Evolutionary conservation across 768 basidiomycete genomes (phyloP).

Genomic region (Rhizopogon vulgaris): DNA sequence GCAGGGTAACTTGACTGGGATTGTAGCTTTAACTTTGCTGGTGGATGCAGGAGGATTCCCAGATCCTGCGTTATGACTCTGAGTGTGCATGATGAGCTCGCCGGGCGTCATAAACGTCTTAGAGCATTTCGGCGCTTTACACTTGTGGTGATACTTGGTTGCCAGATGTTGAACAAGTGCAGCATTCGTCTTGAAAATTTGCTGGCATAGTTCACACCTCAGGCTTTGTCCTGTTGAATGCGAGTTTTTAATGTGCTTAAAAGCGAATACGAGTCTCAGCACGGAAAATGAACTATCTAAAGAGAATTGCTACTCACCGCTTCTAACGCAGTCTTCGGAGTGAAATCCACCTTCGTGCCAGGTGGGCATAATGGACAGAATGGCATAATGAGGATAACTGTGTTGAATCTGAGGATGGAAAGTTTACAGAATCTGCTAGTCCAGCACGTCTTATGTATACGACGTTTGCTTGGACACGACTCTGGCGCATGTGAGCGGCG

Average conservation of each 20-base stretch:
- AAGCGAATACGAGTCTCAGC: not conserved
- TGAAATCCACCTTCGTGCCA: not conserved
- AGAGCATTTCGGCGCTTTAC: not conserved
- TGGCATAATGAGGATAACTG: not conserved
- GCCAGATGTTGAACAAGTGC: not conserved
- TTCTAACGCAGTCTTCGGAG: not conserved
- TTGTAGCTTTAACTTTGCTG: not conserved
- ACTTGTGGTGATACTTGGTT: constrained; percentile 1
- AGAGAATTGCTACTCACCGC: not conserved
- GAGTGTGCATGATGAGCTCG: constrained; percentile 1
- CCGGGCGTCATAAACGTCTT: not conserved
- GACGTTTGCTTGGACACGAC: not conserved
- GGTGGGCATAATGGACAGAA: not conserved
- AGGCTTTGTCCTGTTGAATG: not conserved
- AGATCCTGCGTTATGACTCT: not conserved
- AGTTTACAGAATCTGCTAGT: not conserved
- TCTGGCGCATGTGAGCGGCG: not conserved
- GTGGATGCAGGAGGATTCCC: not conserved
- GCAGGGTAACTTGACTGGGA: not conserved
- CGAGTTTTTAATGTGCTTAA: not conserved
- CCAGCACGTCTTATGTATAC: not conserved
- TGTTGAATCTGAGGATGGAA: not conserved
- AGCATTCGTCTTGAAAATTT: not conserved
- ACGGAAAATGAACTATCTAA: not conserved
- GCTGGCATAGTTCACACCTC: not conserved